Conservation (phyloP, 306 rosid species). For the Crotalaria pallida region DNA sequence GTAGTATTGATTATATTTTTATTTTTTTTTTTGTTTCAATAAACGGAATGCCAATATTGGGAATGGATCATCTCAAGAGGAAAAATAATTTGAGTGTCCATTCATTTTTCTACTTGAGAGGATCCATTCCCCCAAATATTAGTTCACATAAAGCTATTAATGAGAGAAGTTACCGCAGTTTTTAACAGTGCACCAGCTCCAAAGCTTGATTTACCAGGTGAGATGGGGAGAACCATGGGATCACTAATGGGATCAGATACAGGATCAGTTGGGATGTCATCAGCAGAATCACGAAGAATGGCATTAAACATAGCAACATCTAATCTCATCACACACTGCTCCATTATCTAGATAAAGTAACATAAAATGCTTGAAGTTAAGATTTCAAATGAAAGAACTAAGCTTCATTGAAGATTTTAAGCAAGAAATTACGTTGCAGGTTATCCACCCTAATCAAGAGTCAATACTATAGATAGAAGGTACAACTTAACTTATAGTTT, state of each 20-base stretch:
- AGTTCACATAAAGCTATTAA: not conserved
- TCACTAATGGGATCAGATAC: slow-evolving; percentile 92
- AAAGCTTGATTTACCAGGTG: slow-evolving; percentile 76
- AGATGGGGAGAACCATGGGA: slow-evolving; percentile 75
- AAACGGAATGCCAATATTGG: not conserved
- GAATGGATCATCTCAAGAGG: no score
- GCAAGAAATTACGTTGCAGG: not conserved
- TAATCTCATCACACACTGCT: slow-evolving; percentile 87
- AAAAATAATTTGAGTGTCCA: no score
- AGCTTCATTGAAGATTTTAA: not conserved
- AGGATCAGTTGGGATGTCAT: slow-evolving; percentile 91
- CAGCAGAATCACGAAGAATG: slow-evolving; percentile 88
- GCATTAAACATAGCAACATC: slow-evolving; percentile 99
- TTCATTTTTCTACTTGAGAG: no score
- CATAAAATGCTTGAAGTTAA: no score
- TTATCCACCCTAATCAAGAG: not conserved
- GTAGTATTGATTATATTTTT: no score
- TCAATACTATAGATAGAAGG: not conserved
- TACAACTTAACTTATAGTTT: not conserved
- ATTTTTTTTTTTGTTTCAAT: no score
- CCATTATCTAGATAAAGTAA: slow-evolving; percentile 65
- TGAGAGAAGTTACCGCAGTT: slow-evolving; percentile 58
- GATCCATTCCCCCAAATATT: no score
- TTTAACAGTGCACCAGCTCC: slow-evolving; percentile 95
- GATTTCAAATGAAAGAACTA: no score